Evolutionary conservation across 768 basidiomycete species (phyloP), one percentile per base, ranked within the genome.

Genomic region (Coprinopsis strossmayeri): DNA sequence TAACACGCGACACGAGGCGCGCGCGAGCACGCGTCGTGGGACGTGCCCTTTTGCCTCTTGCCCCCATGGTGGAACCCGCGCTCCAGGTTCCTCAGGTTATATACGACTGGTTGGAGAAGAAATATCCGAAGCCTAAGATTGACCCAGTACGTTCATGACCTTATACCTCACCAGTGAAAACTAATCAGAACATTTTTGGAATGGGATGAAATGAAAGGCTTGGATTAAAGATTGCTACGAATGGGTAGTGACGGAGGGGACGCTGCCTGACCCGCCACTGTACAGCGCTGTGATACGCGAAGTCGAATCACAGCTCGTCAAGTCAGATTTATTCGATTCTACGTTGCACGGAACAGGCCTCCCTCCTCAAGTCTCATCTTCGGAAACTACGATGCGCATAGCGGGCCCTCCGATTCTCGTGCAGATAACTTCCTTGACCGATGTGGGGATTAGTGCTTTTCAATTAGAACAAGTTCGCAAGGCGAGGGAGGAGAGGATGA

Each of bases 371-470:
- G 58, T 79, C 41, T 53, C 65, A 5, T 53, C 64, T 11, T 53
- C 64, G 5, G 62, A 66, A 21, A 70, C 73, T 17, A 63, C 59
- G 12, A 58, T 58, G 10, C 55, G 54, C 3, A 61, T 75, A 1
- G 57, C 62, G 9, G 67, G 69, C 0, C 59, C 69, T 4, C 79
- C 84, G 1, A 64, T 88, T 26, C 78, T 91, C 30, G 84, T 93
- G 9, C 85, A 96, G 58, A 76, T 96, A 23, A 65, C 70, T 15
- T 72, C 77, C 12, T 76, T 95, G n/a, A 88, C 81, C 15, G 94
- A 97, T 48, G 83, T 96, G 18, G 89, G 84, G 0, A 68, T 77
- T 37, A 91, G 91, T 55, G 94, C 93, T 0, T 88, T 91, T 58
- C 80, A 71, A 45, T 72, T 96, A 15, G 75, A 84, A 51, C 87